Percentiles rank a stretch among this genome's conserved stretches.
Conservation (phyloP, 163 green algal genomes). For the Trebouxiophyceae sp. region DNA sequence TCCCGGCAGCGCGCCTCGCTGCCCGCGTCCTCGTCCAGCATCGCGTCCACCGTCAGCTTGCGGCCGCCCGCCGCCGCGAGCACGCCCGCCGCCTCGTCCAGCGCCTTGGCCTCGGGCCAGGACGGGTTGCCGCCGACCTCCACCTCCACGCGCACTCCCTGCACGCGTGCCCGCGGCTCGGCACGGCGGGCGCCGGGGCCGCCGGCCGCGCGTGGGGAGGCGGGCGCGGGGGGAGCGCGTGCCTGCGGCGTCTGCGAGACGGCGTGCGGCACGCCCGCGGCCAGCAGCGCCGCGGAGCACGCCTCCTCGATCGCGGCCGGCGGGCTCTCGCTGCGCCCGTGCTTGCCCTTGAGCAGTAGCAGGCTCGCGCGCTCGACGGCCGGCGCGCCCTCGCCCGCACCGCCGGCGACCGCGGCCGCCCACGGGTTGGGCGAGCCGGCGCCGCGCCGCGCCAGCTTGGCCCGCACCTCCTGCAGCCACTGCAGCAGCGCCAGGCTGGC, state of each 20-base stretch:
- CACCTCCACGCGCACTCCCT: constrained; percentile 31
- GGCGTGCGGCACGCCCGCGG: neutral
- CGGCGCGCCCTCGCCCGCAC: neutral
- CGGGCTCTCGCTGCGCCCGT: constrained; percentile 2
- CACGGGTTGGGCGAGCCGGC: neutral
- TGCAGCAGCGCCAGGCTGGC: constrained; percentile 62
- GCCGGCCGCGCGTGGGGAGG: no score
- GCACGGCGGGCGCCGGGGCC: no score
- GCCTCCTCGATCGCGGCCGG: neutral
- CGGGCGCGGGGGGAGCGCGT: neutral
- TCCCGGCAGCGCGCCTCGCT: constrained; percentile 48
- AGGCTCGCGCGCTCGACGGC: neutral
- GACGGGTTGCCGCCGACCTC: constrained; percentile 24
- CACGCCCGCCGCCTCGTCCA: constrained; percentile 34
- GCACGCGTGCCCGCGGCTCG: no score
- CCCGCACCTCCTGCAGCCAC: constrained; percentile 62
- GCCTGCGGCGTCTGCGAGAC: constrained; percentile 2
- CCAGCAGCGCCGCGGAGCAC: neutral
- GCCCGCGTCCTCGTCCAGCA: constrained; percentile 42
- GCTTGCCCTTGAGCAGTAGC: constrained; percentile 13
- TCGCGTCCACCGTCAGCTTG: constrained; percentile 22
- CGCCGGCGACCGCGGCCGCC: constrained; percentile 8
- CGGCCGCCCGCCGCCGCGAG: constrained; percentile 22
- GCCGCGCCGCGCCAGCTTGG: no score
- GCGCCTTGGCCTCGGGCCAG: constrained; percentile 28